Evolutionary conservation across 2,329 filamentous ascomycete species (phyloP).

Genomic region (Colletotrichum lentis): DNA sequence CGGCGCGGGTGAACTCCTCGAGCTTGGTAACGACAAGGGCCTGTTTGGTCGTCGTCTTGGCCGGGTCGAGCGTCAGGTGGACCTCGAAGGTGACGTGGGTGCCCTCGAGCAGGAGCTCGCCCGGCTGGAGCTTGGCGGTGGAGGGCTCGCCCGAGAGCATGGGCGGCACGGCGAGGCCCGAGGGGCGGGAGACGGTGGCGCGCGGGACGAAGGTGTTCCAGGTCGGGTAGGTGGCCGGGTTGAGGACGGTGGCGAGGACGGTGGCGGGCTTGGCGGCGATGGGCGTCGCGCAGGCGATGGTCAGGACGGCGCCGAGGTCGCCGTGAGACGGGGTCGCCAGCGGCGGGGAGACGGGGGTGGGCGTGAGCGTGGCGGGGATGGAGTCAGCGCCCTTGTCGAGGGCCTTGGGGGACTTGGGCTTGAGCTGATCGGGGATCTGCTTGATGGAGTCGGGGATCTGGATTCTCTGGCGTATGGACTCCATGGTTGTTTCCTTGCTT

Average conservation of each 20-base stretch:
- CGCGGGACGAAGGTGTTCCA: conserved; percentile 50
- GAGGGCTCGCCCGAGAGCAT: conserved; percentile 35
- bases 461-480: conserved; percentile 30
- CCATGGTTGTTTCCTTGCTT: not conserved
- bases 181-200: conserved; percentile 42
- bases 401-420: conserved; percentile 32
- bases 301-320: conserved; percentile 29
- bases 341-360: conserved; percentile 29
- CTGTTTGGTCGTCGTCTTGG: conserved; percentile 36
- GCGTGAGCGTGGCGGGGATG: conserved; percentile 31
- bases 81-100: conserved; percentile 48
- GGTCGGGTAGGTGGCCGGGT: conserved; percentile 45
- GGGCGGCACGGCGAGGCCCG: conserved; percentile 34
- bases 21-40: conserved; percentile 45
- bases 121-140: conserved; percentile 28
- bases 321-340: conserved; percentile 28
- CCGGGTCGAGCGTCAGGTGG: conserved; percentile 44
- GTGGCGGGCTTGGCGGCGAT: conserved; percentile 47
- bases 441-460: conserved; percentile 32
- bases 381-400: conserved; percentile 32
- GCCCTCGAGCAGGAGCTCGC: conserved; percentile 44
- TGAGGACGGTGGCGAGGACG: conserved; percentile 45
- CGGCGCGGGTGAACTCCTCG: conserved; percentile 44
- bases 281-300: conserved; percentile 45
- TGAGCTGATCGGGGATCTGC: conserved; percentile 32